Conservation (phyloP, 208 protist genomes). For the Leishmania guyanensis region DNA sequence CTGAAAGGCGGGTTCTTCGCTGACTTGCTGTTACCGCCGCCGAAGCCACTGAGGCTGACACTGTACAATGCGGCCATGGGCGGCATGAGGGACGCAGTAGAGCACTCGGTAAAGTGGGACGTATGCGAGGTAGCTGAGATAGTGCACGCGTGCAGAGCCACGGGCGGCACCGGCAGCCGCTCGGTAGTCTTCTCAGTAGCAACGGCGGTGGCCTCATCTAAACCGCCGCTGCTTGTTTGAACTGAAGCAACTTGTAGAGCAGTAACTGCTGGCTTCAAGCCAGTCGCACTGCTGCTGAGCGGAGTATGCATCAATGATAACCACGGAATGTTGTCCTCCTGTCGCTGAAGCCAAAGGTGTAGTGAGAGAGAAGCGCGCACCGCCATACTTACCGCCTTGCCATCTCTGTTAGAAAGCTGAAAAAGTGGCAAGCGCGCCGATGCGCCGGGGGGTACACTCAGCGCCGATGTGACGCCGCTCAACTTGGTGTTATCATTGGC, state of each 20-base stretch:
- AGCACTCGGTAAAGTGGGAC: conserved; percentile 21
- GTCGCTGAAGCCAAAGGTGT: conserved; percentile 26
- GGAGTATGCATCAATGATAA: conserved; percentile 11
- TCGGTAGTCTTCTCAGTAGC: background rate
- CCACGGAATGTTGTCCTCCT: conserved; percentile 5
- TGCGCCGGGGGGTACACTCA: conserved; percentile 20
- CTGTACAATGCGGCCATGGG: conserved; percentile 24
- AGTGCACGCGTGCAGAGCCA: conserved; percentile 1
- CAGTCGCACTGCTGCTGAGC: conserved; percentile 3
- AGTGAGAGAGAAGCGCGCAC: conserved; percentile 24
- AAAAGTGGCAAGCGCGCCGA: conserved; percentile 30
- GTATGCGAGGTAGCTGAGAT: conserved; percentile 14
- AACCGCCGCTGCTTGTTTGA: background rate
- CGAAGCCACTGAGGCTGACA: conserved; percentile 7
- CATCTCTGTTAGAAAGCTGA: conserved; percentile 31
- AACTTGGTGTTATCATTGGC: background rate
- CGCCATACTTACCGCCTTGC: conserved; percentile 19
- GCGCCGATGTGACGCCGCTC: background rate
- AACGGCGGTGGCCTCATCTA: background rate
- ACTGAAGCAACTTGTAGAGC: background rate
- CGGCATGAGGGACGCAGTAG: conserved; percentile 18
- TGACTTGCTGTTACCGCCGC: conserved; percentile 4
- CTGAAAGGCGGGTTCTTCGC: background rate
- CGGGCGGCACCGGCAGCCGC: background rate
- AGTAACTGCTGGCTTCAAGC: background rate